Percentiles rank a stretch among this genome's conserved stretches.
Conservation (phyloP, 768 basidiomycete species). For the Tricholoma furcatifolium region DNA sequence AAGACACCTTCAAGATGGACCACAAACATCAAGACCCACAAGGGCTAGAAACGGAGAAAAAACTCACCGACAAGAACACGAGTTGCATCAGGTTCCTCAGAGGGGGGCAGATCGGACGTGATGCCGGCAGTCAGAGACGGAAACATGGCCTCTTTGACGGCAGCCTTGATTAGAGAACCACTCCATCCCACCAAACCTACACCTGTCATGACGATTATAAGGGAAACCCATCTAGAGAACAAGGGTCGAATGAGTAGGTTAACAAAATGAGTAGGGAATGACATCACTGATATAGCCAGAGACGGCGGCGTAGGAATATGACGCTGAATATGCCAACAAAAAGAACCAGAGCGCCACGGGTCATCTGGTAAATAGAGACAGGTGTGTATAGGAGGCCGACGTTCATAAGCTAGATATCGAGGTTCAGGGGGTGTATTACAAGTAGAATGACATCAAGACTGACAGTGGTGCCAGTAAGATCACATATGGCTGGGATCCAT, state of each 20-base stretch:
- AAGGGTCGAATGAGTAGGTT: conserved; percentile 5
- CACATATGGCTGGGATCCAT: conserved; percentile 87
- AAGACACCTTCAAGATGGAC: conserved; percentile 62
- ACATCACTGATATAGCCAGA: conserved; percentile 82
- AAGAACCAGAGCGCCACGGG: conserved; percentile 86
- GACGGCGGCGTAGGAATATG: conserved; percentile 80
- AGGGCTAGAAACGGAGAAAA: conserved; percentile 9
- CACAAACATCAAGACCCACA: conserved; percentile 18
- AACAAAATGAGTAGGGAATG: conserved; percentile 1
- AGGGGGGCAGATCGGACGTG: conserved; percentile 33
- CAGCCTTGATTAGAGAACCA: conserved; percentile 83
- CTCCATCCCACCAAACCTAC: conserved; percentile 85
- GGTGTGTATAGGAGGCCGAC: conserved; percentile 94
- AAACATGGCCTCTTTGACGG: conserved; percentile 47
- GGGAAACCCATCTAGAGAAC: conserved; percentile 76
- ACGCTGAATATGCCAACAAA: conserved; percentile 93
- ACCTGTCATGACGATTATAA: conserved; percentile 85
- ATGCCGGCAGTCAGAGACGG: conserved; percentile 26
- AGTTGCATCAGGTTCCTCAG: conserved; percentile 58
- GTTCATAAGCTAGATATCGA: conserved; percentile 72
- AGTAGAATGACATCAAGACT: conserved; percentile 25
- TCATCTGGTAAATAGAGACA: conserved; percentile 98
- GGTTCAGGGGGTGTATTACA: conserved; percentile 3
- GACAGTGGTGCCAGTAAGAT: conserved; percentile 89
- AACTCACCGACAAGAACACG: conserved; percentile 71